Percentiles rank a stretch among this genome's conserved stretches.
Evolutionary conservation across 2,329 filamentous ascomycete species (phyloP).

Genomic region (Phoma sp.): DNA sequence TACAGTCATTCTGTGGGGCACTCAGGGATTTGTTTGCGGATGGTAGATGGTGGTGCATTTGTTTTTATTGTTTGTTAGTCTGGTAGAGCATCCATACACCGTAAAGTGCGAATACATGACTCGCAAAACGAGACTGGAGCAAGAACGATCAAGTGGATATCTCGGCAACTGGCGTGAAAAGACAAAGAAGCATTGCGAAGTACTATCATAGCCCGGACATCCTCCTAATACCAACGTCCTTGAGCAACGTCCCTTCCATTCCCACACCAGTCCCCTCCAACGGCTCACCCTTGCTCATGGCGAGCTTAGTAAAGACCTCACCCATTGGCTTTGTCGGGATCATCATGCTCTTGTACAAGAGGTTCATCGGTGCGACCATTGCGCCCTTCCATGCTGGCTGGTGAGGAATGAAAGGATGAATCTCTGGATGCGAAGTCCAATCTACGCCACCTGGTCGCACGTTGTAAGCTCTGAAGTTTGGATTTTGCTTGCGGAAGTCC

Average conservation of each 20-base stretch:
- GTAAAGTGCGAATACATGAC: too few species aligned
- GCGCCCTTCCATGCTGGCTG: conserved; percentile 32
- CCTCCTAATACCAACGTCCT: conserved; percentile 51
- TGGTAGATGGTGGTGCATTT: too few species aligned
- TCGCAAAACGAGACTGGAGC: background rate
- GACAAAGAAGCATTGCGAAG: background rate
- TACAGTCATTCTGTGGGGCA: too few species aligned
- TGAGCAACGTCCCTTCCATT: conserved; percentile 47
- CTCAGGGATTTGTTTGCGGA: too few species aligned
- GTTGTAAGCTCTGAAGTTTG: conserved; percentile 61
- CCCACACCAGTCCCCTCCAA: conserved; percentile 48
- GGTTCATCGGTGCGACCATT: conserved; percentile 26
- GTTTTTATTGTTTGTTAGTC: too few species aligned
- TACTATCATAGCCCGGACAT: conserved; percentile 40
- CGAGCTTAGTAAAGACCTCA: conserved; percentile 56
- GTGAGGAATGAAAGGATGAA: conserved; percentile 45
- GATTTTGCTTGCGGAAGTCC: conserved; percentile 54
- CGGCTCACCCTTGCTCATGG: conserved; percentile 54
- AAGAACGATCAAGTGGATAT: background rate
- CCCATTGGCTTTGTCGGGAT: conserved; percentile 58
- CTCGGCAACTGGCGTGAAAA: background rate
- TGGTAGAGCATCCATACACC: background rate
- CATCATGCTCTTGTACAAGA: conserved; percentile 43
- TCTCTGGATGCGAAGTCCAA: conserved; percentile 47
- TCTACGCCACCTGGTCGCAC: conserved; percentile 69